phyloP scores from a whole-genome alignment of 495 filamentous ascomycete species.

The Chlorociboria aeruginascens region DNA sequence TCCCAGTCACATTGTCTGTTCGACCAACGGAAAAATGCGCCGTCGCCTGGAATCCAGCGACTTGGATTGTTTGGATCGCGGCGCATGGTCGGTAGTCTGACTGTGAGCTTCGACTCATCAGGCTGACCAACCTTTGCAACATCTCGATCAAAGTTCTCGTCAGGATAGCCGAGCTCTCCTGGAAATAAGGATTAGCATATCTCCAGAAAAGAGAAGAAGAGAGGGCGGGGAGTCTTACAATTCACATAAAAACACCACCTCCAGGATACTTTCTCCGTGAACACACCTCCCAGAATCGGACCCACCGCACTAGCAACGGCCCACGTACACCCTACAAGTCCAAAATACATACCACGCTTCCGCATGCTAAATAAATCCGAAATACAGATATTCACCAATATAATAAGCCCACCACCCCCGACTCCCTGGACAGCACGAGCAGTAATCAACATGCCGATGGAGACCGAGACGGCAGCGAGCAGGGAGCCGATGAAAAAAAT shows the following conservation, averaged over 20 bases:
- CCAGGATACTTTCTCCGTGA: constrained; percentile 46
- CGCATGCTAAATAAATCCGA: constrained; percentile 67
- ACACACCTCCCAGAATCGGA: constrained; percentile 64
- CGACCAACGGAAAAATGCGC: too few relatives aligned
- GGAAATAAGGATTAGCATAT: too few relatives aligned
- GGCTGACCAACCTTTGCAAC: too few relatives aligned
- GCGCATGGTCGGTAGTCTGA: too few relatives aligned
- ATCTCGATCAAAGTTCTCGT: too few relatives aligned
- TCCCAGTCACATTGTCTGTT: too few relatives aligned
- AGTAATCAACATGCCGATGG: constrained; percentile 62
- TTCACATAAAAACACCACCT: constrained; percentile 31
- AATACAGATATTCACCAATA: constrained; percentile 72
- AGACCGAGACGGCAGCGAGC: constrained; percentile 53
- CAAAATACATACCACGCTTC: constrained; percentile 47
- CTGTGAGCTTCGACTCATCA: too few relatives aligned
- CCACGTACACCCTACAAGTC: constrained; percentile 56
- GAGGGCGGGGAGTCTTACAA: too few relatives aligned
- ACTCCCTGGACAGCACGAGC: constrained; percentile 70
- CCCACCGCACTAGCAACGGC: constrained; percentile 62
- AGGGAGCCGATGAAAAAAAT: constrained; percentile 70
- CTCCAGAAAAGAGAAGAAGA: too few relatives aligned
- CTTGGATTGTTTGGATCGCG: too few relatives aligned
- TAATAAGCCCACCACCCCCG: constrained; percentile 73
- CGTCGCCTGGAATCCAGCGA: too few relatives aligned
- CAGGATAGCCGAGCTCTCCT: too few relatives aligned